Percentiles rank a stretch among this genome's conserved stretches.
Conservation (phyloP, 805 yeast species). For the Saccharomycopsis sp. region DNA sequence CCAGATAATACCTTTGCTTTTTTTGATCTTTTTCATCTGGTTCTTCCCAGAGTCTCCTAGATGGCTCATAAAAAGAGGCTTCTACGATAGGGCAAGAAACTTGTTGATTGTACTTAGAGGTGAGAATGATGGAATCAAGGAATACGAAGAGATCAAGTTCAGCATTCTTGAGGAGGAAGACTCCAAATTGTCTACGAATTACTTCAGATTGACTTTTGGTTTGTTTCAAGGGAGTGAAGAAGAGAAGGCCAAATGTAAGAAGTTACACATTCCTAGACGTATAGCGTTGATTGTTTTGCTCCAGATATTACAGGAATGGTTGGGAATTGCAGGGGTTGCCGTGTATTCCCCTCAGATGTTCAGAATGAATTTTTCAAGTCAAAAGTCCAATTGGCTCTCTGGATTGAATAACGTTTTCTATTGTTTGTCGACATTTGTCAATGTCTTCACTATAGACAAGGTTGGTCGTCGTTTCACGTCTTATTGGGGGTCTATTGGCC, state of each 20-base stretch:
- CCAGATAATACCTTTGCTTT: conserved; percentile 52
- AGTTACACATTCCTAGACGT: conserved; percentile 49
- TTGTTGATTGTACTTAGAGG: conserved; percentile 38
- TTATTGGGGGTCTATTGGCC: conserved; percentile 43
- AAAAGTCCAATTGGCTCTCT: conserved; percentile 52
- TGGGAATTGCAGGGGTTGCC: conserved; percentile 64
- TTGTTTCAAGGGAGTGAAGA: conserved; percentile 37
- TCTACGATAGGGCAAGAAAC: conserved; percentile 44
- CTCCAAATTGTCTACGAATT: conserved; percentile 36
- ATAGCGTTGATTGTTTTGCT: conserved; percentile 50
- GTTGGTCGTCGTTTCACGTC: conserved; percentile 62
- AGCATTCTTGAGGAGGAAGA: conserved; percentile 23
- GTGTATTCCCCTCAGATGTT: conserved; percentile 55
- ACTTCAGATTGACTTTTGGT: conserved; percentile 42
- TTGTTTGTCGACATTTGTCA: conserved; percentile 48
- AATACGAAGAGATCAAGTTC: conserved; percentile 15
- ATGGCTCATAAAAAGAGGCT: conserved; percentile 51
- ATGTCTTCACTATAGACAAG: conserved; percentile 50
- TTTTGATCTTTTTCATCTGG: conserved; percentile 34
- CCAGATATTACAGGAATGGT: conserved; percentile 62
- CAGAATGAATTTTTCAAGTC: conserved; percentile 42
- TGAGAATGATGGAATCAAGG: conserved; percentile 33
- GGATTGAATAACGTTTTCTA: conserved; percentile 57
- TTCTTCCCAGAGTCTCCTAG: conserved; percentile 62
- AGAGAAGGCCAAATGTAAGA: conserved; percentile 38